These are phyloP conservation scores for Pestalotiopsis fici DNA, from an alignment of 2,329 filamentous ascomycete species.

Conservation along the genomic window DNA sequence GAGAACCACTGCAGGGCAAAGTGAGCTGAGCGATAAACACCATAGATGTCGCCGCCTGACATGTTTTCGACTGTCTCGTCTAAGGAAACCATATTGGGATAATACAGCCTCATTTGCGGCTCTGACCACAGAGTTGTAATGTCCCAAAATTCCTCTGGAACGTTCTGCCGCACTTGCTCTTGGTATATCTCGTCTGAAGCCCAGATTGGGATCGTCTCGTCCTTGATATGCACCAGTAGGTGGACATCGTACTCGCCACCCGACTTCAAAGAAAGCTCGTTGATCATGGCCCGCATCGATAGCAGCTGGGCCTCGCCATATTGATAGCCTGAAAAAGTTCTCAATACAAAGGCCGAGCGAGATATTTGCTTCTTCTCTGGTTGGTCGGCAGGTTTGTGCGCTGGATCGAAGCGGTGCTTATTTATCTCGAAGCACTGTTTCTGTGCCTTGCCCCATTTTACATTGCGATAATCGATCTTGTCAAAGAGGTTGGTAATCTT, in stretches of 20 bases:
- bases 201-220: constrained; percentile 41
- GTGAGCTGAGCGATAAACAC: constrained; percentile 51
- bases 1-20: constrained; percentile 48
- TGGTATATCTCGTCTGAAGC: constrained; percentile 36
- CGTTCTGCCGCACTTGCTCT: constrained; percentile 55
- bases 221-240: constrained; percentile 45
- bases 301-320: constrained; percentile 67
- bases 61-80: constrained; percentile 44
- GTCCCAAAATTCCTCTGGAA: constrained; percentile 66
- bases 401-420: constrained; percentile 44
- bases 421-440: constrained; percentile 46
- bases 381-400: constrained; percentile 7
- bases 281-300: constrained; percentile 65
- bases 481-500: constrained; percentile 36
- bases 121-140: constrained; percentile 72
- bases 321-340: constrained; percentile 66
- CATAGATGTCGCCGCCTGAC: constrained; percentile 47
- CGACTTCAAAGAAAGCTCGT: constrained; percentile 64
- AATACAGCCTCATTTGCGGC: constrained; percentile 65
- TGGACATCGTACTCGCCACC: constrained; percentile 67
- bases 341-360: constrained; percentile 63
- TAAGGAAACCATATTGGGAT: constrained; percentile 58
- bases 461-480: constrained; percentile 35
- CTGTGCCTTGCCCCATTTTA: constrained; percentile 35
- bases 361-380: constrained; percentile 20